Conservation (phyloP, 768 basidiomycete species). For the Candolleomyces efflorescens region DNA sequence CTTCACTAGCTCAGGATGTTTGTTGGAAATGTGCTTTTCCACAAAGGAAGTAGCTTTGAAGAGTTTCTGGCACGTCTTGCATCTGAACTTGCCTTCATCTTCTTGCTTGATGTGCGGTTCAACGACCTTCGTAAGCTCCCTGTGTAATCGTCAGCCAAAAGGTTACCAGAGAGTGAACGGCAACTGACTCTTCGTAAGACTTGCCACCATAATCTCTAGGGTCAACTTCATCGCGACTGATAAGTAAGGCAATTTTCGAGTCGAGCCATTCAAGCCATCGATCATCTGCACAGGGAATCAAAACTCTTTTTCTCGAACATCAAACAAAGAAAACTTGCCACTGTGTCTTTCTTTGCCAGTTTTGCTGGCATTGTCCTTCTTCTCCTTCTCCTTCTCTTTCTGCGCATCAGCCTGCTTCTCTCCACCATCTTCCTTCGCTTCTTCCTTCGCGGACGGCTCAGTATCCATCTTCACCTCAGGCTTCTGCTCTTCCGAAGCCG, state of each 20-base stretch:
- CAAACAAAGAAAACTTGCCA: slow-evolving; percentile 40
- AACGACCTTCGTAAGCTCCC: slow-evolving; percentile 76
- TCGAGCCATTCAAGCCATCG: slow-evolving; percentile 91
- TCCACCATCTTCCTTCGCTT: slow-evolving; percentile 30
- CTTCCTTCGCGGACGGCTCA: slow-evolving; percentile 35
- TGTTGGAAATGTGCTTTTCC: slow-evolving; percentile 95
- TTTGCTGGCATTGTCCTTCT: slow-evolving; percentile 25
- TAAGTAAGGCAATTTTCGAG: slow-evolving; percentile 75
- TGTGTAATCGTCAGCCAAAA: slow-evolving; percentile 26
- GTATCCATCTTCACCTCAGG: slow-evolving; percentile 43
- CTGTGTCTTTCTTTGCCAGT: slow-evolving; percentile 51
- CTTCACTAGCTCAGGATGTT: slow-evolving; percentile 85
- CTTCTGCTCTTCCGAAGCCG: slow-evolving; percentile 65
- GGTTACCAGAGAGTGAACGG: background rate
- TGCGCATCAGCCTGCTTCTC: slow-evolving; percentile 26
- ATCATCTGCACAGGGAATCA: slow-evolving; percentile 50
- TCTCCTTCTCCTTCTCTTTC: slow-evolving; percentile 30
- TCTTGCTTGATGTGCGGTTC: slow-evolving; percentile 88
- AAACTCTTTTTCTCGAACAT: slow-evolving; percentile 5
- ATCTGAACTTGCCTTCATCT: slow-evolving; percentile 95
- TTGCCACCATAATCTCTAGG: slow-evolving; percentile 88
- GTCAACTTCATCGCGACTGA: slow-evolving; percentile 77
- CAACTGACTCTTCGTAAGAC: slow-evolving; percentile 74
- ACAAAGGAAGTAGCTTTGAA: slow-evolving; percentile 98
- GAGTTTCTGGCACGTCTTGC: slow-evolving; percentile 93